Percentiles rank a stretch among this genome's conserved stretches.
These are phyloP conservation scores for Immersiporthe knoxdaviesiana DNA, from an alignment of 2,329 filamentous ascomycete species.

Conservation along the genomic window DNA sequence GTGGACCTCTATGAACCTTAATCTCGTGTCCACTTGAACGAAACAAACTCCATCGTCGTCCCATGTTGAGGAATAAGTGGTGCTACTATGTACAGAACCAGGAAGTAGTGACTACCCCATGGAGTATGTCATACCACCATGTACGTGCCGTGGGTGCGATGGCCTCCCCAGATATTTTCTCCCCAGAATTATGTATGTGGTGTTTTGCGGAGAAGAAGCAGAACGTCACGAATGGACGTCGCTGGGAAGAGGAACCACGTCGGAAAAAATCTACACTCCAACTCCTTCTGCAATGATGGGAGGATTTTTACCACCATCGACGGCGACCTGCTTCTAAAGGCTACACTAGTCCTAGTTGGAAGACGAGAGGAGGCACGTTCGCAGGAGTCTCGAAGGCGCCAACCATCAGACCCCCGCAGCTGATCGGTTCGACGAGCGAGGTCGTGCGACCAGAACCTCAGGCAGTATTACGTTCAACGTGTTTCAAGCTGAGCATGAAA, in stretches of 20 bases:
- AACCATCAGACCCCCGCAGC: no score
- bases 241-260: background rate
- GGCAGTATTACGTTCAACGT: background rate
- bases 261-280: background rate
- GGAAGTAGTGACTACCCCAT: background rate
- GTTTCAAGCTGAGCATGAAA: background rate
- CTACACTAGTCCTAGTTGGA: background rate
- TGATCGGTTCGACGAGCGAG: background rate
- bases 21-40: background rate
- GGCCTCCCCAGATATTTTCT: background rate
- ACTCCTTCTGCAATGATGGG: background rate
- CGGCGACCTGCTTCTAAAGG: background rate
- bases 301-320: background rate
- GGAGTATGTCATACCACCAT: background rate
- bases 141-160: background rate
- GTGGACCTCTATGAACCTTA: conserved; percentile 1
- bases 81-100: background rate
- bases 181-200: background rate
- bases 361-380: background rate
- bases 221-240: background rate
- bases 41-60: conserved; percentile 6
- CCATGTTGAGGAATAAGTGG: background rate
- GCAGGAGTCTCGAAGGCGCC: background rate
- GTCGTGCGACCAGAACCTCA: background rate
- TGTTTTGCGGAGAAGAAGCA: background rate